A percentile compares a stretch with the other conserved stretches of the same genome.
Evolutionary conservation across 2,329 filamentous ascomycete genomes (phyloP).

Genomic region (Ilyonectria destructans): DNA sequence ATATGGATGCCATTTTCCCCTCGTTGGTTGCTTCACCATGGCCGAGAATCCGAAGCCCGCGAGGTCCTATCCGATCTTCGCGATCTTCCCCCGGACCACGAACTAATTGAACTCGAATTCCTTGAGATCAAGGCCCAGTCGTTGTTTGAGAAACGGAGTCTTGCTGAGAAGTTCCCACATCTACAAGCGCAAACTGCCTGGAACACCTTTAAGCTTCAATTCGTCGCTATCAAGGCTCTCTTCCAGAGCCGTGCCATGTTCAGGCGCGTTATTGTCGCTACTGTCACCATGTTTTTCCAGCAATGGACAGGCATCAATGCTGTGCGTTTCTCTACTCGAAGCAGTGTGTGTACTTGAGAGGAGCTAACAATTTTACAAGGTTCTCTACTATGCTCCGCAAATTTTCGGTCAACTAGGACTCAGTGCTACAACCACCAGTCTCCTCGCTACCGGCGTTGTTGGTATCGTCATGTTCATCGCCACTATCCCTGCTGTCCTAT

Average conservation of each 20-base stretch:
- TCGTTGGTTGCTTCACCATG: slow-evolving; percentile 81
- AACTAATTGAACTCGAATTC: slow-evolving; percentile 82
- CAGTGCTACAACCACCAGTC: slow-evolving; percentile 63
- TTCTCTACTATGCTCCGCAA: slow-evolving; percentile 78
- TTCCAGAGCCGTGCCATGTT: slow-evolving; percentile 79
- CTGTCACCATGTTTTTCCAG: slow-evolving; percentile 75
- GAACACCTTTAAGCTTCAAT: slow-evolving; percentile 80
- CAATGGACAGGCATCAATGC: slow-evolving; percentile 67
- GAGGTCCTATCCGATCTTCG: slow-evolving; percentile 76
- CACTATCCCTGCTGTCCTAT: slow-evolving; percentile 78
- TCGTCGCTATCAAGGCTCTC: slow-evolving; percentile 76
- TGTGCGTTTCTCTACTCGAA: slow-evolving; percentile 50
- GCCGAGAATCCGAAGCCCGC: slow-evolving; percentile 78
- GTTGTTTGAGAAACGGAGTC: slow-evolving; percentile 81
- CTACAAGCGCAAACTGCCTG: slow-evolving; percentile 72
- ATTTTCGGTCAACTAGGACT: slow-evolving; percentile 81
- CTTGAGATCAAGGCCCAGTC: slow-evolving; percentile 88
- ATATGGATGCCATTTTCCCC: slow-evolving; percentile 86
- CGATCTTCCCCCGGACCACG: slow-evolving; percentile 73
- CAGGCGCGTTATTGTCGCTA: slow-evolving; percentile 75
- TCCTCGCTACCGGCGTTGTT: slow-evolving; percentile 81
- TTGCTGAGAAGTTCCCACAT: slow-evolving; percentile 78
- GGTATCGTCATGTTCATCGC: slow-evolving; percentile 80
- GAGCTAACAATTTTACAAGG: slow-evolving; percentile 25
- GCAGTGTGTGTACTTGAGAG: no score